Evolutionary conservation across 257 asterid genomes (phyloP), one percentile per base, ranked within the genome.

Genomic region (Linaria vulgaris): DNA sequence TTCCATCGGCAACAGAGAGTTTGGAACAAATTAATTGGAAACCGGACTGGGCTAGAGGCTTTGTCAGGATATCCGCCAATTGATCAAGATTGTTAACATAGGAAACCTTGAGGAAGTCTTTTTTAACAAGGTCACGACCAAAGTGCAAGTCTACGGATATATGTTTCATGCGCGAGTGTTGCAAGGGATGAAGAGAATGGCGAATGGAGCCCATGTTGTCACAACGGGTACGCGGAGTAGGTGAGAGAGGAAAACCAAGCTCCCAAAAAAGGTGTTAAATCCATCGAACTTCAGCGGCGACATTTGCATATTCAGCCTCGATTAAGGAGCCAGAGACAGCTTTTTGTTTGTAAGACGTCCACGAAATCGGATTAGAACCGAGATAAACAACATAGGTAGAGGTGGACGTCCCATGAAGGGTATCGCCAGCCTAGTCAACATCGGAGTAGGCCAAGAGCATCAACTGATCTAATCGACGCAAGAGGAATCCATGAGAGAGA

Each of bases 1-100:
- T 47, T 47, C 53, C 53, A 47, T 47, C 53, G 53, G 53, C 53
- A 47, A 47, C 53, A n/a, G 53, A 47, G 7, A 47, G 9, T 47
- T 47, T 47, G 53, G 53, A 47, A 47, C 53, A 21, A 1, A 47
- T 2, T 8, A 16, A 6, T 1, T 6, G 5, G n/a, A 47, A 47
- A 1, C 53, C 1, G 2, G 53, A 15, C 5, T 6, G 20, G n/a
- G 53, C 4, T 1, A 47, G 21, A 47, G 53, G 10, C 20, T 47
- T 47, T 12, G 8, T 47, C 21, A 47, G 1, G n/a, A 47, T 8
- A 47, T 47, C 53, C 1, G 21, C 53, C 15, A 14, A n/a, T 1
- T 47, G 53, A n/a, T 47, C 53, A 47, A n/a, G 4, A 47, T 27
- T 27, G 21, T 16, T 13, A 12, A 47, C 53, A 6, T 47, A 4